Percentiles rank a stretch among this genome's conserved stretches.
These are phyloP conservation scores for Volvox carteri DNA, from an alignment of 163 green algal genomes.

Conservation along the genomic window DNA sequence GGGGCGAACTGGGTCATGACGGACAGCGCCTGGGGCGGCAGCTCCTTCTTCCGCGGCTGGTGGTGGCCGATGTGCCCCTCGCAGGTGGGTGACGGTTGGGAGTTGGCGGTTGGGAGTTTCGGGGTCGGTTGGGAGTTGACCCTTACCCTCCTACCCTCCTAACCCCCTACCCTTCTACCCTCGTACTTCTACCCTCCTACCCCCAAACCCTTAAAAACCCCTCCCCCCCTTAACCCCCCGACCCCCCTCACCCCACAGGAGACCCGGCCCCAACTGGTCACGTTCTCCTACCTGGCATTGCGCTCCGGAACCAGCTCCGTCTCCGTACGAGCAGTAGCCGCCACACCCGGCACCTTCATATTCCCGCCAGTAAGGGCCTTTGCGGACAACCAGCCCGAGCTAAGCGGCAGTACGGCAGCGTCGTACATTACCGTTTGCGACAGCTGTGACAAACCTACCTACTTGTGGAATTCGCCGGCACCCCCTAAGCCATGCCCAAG, in stretches of 20 bases:
- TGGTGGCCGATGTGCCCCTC: conserved; percentile 56
- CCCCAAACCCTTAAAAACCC: background rate
- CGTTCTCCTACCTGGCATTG: conserved; percentile 63
- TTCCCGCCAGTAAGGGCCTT: conserved; percentile 72
- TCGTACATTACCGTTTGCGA: conserved; percentile 24
- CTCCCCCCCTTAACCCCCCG: background rate
- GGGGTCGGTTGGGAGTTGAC: no score
- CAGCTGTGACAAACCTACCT: background rate
- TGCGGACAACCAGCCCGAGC: conserved; percentile 72
- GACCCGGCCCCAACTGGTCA: conserved; percentile 65
- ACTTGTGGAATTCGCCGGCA: no score
- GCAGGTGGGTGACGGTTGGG: conserved; percentile 7
- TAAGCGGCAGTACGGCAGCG: conserved; percentile 50
- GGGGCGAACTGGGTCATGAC: background rate
- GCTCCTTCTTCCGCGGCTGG: conserved; percentile 28
- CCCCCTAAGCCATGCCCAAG: no score
- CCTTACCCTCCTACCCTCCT: no score
- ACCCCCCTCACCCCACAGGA: conserved; percentile 51
- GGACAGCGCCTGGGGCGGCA: no score
- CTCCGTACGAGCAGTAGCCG: conserved; percentile 69
- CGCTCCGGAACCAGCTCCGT: conserved; percentile 67
- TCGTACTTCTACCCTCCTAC: background rate
- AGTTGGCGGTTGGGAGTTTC: no score
- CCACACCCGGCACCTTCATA: conserved; percentile 68
- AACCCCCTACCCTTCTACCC: background rate